Base-by-base conservation (phyloP, 768 basidiomycete species). In the Calocera viscosa region DNA sequence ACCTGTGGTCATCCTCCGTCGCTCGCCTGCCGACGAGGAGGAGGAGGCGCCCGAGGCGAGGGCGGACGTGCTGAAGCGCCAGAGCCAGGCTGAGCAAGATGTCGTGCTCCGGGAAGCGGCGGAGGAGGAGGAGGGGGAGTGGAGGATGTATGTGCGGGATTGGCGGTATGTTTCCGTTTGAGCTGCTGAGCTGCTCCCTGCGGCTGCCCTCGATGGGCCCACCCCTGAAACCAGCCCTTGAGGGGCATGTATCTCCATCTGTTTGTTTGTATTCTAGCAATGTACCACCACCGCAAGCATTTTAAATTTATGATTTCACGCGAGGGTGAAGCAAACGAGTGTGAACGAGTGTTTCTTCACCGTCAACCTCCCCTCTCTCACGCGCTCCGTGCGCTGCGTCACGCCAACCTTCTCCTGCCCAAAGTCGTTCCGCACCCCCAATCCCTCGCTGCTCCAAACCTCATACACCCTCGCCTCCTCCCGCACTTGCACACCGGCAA, bases 271-370 rank as follows among this genome's bases (percentile, higher is more conserved):
- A n/a, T n/a, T n/a, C n/a, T n/a, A n/a, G n/a, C n/a, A n/a, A n/a
- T n/a, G n/a, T n/a, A n/a, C n/a, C n/a, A n/a, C n/a, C n/a, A n/a
- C n/a, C n/a, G n/a, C n/a, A n/a, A n/a, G n/a, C n/a, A n/a, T n/a
- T n/a, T n/a, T n/a, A n/a, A n/a, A n/a, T n/a, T n/a, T n/a, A n/a
- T n/a, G n/a, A n/a, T 38, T 38, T 14, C 14, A 38, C 14, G 5
- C 35, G 30, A 68, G 22, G 16, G 1, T 38, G 35, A 63, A 38
- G 22, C 66, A 10, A 24, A 66, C 14, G 14, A 65, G 30, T 35
- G 63, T 64, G 72, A 83, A 82, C 26, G 81, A 83, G 72, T 83
- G 81, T 67, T 71, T 76, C 71, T 80, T 80, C 67, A 81, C 70
- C 19, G 73, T 70, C 69, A 77, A 81, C 24, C 38, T 67, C 0